Base-by-base conservation (phyloP, 345 rosid species). In the Luvunga scandens region DNA sequence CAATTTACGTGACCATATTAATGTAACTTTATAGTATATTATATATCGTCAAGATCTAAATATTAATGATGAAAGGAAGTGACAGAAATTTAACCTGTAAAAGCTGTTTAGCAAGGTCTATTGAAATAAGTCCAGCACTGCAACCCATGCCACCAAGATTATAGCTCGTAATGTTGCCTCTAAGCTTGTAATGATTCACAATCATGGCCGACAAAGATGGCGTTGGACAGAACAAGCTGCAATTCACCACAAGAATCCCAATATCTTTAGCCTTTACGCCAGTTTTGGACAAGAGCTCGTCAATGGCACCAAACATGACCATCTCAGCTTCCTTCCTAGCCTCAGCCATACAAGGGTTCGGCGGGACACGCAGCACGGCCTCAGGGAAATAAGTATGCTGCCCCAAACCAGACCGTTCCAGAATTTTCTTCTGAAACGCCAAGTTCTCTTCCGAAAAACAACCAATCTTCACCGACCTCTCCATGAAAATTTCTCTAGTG, bases 371-470 rank as follows among this genome's bases (percentile, higher is more conserved):
- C 86, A 87, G 69, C 85, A 85, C 87, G n/a, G 88, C 95, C 42
- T 92, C 91, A 10, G 98, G 97, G 31, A 85, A 85, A 83, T 92
- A 94, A 0, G 98, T 94, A 21, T 83, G 84, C 63, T 94, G 92
- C 9, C 98, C 98, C 2, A 91, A 75, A 57, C 98, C 97, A 0
- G 98, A 92, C 72, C 94, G 86, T 82, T 91, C 94, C 6, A 94
- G 69, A 28, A 94, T 92, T 89, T 94, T 94, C 89, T 86, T 87
- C 77, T 94, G 98, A 74, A 94, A 91, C 4, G 86, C 90, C 3
- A 94, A 78, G 77, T 90, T 94, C 67, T 89, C 95, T 18, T 85
- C 89, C 0, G 89, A 86, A 84, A 92, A 94, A 55, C 66, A 71
- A 27, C 86, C 91, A 0, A 83, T 84, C 13, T 39, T 13, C 0